These are phyloP conservation scores for Citropsis articulata DNA, from an alignment of 345 rosid species.

Conservation along the genomic window DNA sequence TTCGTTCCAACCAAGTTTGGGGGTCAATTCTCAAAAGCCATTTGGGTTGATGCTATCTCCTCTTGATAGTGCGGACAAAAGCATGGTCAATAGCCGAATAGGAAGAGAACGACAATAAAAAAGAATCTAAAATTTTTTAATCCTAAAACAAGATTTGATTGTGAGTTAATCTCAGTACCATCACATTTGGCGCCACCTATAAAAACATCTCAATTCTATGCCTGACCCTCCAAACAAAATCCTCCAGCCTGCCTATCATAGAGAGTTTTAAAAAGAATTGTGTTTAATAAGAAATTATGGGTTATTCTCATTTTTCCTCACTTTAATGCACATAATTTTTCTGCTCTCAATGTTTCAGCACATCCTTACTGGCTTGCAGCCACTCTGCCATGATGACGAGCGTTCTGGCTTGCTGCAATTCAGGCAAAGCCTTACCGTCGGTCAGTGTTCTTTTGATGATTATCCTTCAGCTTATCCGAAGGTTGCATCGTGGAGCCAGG, in stretches of 20 bases:
- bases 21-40: no score
- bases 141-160: no score
- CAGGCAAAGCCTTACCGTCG: conserved; percentile 18
- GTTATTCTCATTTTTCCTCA: background rate
- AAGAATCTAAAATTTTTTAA: no score
- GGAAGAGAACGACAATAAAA: no score
- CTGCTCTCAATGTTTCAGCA: background rate
- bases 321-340: background rate
- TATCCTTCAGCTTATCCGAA: background rate
- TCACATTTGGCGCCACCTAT: background rate
- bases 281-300: background rate
- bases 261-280: no score
- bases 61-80: no score
- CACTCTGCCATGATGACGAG: conserved; percentile 13
- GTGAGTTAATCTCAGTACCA: no score
- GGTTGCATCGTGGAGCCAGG: background rate
- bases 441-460: background rate
- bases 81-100: no score
- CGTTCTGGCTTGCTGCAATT: conserved; percentile 16
- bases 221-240: no score
- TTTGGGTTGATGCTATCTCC: no score
- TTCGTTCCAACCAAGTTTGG: no score
- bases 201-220: background rate
- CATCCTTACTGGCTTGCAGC: background rate
- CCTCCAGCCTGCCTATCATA: no score